Base-by-base conservation (phyloP, 257 asterid genomes). In the Schizonepeta tenuifolia region DNA sequence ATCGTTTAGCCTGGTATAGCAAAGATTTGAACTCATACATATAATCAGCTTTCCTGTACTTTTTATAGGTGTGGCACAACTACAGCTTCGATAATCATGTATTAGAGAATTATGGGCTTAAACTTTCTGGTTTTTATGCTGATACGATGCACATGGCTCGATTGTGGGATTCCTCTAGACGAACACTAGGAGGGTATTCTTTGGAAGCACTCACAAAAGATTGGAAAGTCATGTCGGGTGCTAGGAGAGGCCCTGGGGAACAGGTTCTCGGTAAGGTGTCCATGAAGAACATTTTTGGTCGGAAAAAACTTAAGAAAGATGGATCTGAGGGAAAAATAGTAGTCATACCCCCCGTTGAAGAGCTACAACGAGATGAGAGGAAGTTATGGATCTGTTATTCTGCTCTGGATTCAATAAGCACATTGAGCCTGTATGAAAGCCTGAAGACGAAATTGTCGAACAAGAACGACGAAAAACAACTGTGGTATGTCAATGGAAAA, bases 101-200 rank as follows among this genome's bases (percentile, higher is more conserved):
- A 55, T 73, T 92, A 46, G 97, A 95, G 84, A 95, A 95, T 69
- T 92, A 90, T 58, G 99, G 93, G 69, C 69, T 94, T 21, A 88
- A 87, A 78, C 38, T 92, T 62, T 80, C 89, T 74, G 99, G 99
- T 56, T 95, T 95, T 82, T 80, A 82, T 69, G 99, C 97, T 55
- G 99, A 95, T 82, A 95, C 99, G 6, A 92, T 95, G 98, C 99
- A 95, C 87, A 92, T 92, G 99, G 98, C 98, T 75, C 96, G 98
- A 44, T 80, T 95, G 68, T 92, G 97, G 95, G 85, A 95, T 82
- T 92, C 99, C 24, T 83, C 97, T 18, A 85, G 99, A 58, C 85
- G 92, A 78, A 83, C 83, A 2, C 84, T 78, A 55, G 99, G 99
- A 38, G 99, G 99, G 44, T 95, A 95, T 71, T 95, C 99, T 75